These are phyloP conservation scores for Hawksworthiomyces lignivorus DNA, from an alignment of 2,329 filamentous ascomycete genomes.

Conservation along the genomic window DNA sequence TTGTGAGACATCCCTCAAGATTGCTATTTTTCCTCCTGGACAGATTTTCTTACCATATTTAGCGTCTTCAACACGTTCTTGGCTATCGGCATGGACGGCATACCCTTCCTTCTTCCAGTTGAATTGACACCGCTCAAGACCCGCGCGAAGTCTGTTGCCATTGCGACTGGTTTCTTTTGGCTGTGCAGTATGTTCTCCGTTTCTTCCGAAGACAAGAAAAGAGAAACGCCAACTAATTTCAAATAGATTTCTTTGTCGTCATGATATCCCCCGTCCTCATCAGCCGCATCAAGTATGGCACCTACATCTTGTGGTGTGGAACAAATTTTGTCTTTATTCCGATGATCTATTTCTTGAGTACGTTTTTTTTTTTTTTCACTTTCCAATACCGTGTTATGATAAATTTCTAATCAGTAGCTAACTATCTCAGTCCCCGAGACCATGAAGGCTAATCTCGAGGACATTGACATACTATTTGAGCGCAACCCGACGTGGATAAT, in stretches of 20 bases:
- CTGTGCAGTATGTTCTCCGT: neutral
- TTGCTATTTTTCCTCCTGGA: too few species aligned
- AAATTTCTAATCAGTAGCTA: too few species aligned
- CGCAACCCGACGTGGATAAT: slow-evolving; percentile 3
- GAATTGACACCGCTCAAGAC: slow-evolving; percentile 17
- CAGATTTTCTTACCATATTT: neutral
- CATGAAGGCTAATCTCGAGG: neutral
- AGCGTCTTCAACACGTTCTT: slow-evolving; percentile 13
- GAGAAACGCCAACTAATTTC: too few species aligned
- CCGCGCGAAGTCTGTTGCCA: slow-evolving; percentile 12
- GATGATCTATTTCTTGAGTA: slow-evolving; percentile 35
- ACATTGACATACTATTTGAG: slow-evolving; percentile 2
- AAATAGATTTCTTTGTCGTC: slow-evolving; percentile 24
- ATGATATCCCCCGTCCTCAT: slow-evolving; percentile 30
- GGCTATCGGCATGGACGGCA: slow-evolving; percentile 26
- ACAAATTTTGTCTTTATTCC: slow-evolving; percentile 39
- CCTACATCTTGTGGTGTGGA: slow-evolving; percentile 44
- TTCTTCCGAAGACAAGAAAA: too few species aligned
- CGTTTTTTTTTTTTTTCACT: neutral
- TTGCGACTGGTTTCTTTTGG: slow-evolving; percentile 5
- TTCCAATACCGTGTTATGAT: neutral
- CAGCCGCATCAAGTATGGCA: slow-evolving; percentile 40
- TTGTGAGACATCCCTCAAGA: too few species aligned
- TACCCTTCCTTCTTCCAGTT: slow-evolving; percentile 28
- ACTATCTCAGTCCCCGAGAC: too few species aligned